These are phyloP conservation scores for Podospora didyma DNA, from an alignment of 495 filamentous ascomycete genomes.

Conservation along the genomic window DNA sequence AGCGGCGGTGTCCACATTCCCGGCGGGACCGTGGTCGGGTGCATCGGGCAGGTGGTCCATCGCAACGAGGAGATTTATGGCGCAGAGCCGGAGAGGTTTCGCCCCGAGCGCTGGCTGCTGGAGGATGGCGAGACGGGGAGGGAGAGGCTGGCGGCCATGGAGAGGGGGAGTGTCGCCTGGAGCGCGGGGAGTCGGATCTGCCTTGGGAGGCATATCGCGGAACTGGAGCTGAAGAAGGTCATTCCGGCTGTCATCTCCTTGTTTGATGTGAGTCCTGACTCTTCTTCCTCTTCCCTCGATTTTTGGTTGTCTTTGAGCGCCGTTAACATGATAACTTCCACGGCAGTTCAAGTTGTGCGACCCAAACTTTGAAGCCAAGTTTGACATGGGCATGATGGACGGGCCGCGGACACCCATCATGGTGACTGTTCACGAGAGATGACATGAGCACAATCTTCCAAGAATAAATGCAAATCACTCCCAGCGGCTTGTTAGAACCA, in stretches of 20 bases:
- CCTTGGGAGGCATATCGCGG: constrained; percentile 60
- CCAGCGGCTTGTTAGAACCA: too few species aligned
- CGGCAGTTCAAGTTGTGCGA: background rate
- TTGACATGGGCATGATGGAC: constrained; percentile 2
- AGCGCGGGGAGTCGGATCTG: constrained; percentile 58
- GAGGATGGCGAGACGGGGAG: constrained; percentile 11
- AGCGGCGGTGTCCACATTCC: constrained; percentile 46
- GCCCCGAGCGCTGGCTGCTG: constrained; percentile 55
- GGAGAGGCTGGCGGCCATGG: constrained; percentile 39
- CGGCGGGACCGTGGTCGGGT: constrained; percentile 35
- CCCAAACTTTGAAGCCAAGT: background rate
- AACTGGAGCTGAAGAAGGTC: constrained; percentile 62
- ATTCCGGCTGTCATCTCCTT: constrained; percentile 52
- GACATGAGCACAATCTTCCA: too few species aligned
- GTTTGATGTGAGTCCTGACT: constrained; percentile 23
- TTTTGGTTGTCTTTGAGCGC: background rate
- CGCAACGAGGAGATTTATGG: constrained; percentile 48
- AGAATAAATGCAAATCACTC: too few species aligned
- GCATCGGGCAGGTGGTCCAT: constrained; percentile 41
- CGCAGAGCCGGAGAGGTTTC: constrained; percentile 45
- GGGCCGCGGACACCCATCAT: background rate
- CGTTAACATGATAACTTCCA: background rate
- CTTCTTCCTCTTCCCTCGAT: background rate
- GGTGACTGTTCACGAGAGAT: constrained; percentile 4
- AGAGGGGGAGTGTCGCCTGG: constrained; percentile 44